Conservation (phyloP, 139 green algal species). For the Choricystis sp. region DNA sequence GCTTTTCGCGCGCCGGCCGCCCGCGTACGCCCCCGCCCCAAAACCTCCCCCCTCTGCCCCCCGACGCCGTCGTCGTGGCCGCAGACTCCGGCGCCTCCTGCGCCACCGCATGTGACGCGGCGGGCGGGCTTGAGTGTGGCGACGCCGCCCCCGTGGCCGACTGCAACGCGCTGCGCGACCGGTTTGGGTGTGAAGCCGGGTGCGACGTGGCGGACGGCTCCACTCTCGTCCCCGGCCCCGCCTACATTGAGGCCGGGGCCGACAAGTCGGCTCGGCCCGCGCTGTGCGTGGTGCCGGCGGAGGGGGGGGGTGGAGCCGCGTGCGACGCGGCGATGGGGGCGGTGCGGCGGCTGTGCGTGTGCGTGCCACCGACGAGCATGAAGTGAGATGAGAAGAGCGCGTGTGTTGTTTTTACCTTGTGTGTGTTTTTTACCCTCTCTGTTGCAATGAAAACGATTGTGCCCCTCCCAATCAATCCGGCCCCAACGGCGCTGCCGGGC, state of each 20-base stretch:
- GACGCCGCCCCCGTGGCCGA: constrained; percentile 13
- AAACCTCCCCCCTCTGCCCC: not conserved
- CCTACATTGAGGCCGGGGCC: constrained; percentile 18
- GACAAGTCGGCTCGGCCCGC: constrained; percentile 22
- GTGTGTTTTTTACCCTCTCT: not conserved
- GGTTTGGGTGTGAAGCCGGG: constrained; percentile 12
- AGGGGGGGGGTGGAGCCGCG: not conserved
- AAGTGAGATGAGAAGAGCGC: not conserved
- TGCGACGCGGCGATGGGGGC: constrained; percentile 8
- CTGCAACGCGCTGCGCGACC: constrained; percentile 27
- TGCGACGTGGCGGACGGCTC: constrained; percentile 1
- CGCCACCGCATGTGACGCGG: constrained; percentile 8
- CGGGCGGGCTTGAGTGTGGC: constrained; percentile 7
- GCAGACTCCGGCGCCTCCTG: constrained; percentile 10
- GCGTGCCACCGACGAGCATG: not conserved
- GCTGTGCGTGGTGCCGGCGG: constrained; percentile 21
- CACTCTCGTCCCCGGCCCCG: constrained; percentile 7
- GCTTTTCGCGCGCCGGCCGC: constrained; percentile 24
- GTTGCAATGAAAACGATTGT: not conserved
- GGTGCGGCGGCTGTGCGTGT: constrained; percentile 18
- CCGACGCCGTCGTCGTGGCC: constrained; percentile 15
- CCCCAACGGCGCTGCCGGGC: constrained; percentile 1
- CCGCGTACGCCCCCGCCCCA: constrained; percentile 12
- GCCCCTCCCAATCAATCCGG: not conserved
- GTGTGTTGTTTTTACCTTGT: not conserved